Conservation (phyloP, 2,329 filamentous ascomycete species). For the Penicillium paneum region DNA sequence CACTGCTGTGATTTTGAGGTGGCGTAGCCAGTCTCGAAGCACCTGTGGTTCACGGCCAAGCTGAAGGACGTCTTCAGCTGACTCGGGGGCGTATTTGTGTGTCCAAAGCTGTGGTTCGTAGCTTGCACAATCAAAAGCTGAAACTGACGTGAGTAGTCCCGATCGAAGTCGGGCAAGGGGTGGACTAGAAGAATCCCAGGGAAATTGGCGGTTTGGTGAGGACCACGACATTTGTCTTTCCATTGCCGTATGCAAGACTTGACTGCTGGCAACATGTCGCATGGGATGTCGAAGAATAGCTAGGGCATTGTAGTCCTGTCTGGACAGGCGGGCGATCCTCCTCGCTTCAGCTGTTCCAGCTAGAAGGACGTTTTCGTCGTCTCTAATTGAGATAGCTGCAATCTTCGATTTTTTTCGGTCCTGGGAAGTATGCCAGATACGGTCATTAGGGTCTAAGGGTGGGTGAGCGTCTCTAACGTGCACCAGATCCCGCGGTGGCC, state of each 20-base stretch:
- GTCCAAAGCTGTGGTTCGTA: slow-evolving; percentile 74
- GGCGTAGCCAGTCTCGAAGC: slow-evolving; percentile 76
- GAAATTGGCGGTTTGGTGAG: background rate
- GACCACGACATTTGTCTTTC: slow-evolving; percentile 29
- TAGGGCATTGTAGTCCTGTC: background rate
- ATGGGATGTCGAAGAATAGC: slow-evolving; percentile 28
- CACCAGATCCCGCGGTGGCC: slow-evolving; percentile 38
- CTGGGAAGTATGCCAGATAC: background rate
- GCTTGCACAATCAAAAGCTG: slow-evolving; percentile 73
- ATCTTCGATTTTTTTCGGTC: slow-evolving; percentile 41
- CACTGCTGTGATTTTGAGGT: slow-evolving; percentile 72
- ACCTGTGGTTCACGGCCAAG: slow-evolving; percentile 65
- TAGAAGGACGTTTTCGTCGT: slow-evolving; percentile 35
- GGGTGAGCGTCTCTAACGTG: slow-evolving; percentile 51
- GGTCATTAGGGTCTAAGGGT: background rate
- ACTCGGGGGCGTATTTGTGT: slow-evolving; percentile 77
- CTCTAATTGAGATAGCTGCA: slow-evolving; percentile 30
- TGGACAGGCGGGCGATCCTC: background rate
- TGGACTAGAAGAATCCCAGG: slow-evolving; percentile 47
- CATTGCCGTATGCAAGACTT: slow-evolving; percentile 28
- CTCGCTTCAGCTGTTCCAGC: slow-evolving; percentile 13
- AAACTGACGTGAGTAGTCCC: slow-evolving; percentile 60
- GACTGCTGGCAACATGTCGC: slow-evolving; percentile 31
- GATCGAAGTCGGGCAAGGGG: slow-evolving; percentile 59
- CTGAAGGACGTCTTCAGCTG: slow-evolving; percentile 72